Evolutionary conservation across 352 stramenopile genomes (phyloP), one percentile per base, ranked within the genome.

Genomic region (Pythium utonaiense): DNA sequence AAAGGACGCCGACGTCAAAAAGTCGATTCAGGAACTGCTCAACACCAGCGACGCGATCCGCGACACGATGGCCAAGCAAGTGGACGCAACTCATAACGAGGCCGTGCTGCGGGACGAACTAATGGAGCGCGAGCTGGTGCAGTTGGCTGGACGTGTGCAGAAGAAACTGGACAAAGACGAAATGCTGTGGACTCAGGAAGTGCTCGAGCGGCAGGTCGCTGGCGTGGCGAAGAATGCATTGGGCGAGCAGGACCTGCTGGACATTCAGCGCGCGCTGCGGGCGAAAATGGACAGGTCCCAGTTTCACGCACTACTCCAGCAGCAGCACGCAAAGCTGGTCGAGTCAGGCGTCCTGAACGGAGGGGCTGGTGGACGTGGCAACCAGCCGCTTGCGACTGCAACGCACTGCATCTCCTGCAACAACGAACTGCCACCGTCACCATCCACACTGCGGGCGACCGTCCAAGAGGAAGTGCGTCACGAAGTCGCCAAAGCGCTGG

Each of bases 161-260:
- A 89, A 86, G 61, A 91, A 91, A 36, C 66, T 87, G 3, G 81
- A 91, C 62, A 88, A 89, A 60, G 79, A 88, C 53, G 77, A 91
- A 27, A 66, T 91, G 31, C 67, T 89, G 4, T 91, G 81, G 81
- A 91, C 81, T 0, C 79, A 88, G 45, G 78, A 88, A 38, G 73
- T 89, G 17, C 63, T 89, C 3, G 78, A 89, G 53, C 66, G 78
- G 13, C 72, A 89, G 62, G 69, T 89, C 10, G 73, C 88, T 25
- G 85, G 74, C 31, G 73, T 91, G 24, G 81, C 81, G 12, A 91
- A 89, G 53, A 61, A 66, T 3, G 84, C 78, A 1, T 63, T 89
- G 6, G 79, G 83, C 6, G 81, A 88, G 27, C 62, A 85, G 36
- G 80, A 91, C 24, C 70, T 89, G 1, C 36, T 78, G 21, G 74